Conservation (phyloP, 148 eudicot species). For the Pouteria glomerata region DNA sequence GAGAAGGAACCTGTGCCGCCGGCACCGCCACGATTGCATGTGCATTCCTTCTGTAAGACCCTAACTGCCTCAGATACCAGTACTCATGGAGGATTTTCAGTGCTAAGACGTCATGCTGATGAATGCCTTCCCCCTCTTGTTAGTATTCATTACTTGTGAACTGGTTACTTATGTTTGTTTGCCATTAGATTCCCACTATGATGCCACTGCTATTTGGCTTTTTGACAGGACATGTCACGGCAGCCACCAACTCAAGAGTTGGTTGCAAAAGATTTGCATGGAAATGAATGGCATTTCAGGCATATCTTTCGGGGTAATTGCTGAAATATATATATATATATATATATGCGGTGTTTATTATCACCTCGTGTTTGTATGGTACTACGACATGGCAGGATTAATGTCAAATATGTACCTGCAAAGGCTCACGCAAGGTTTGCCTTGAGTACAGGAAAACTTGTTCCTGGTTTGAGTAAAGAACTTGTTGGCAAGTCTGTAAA, state of each 20-base stretch:
- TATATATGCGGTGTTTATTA: background rate
- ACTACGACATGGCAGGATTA: background rate
- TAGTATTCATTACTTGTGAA: slow-evolving; percentile 17
- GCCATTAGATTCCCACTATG: background rate
- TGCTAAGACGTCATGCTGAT: slow-evolving; percentile 95
- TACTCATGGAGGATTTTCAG: slow-evolving; percentile 98
- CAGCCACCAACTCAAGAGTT: slow-evolving; percentile 87
- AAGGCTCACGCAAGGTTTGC: background rate
- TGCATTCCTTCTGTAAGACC: slow-evolving; percentile 92
- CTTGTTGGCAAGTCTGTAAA: background rate
- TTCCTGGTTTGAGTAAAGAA: background rate
- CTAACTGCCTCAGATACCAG: slow-evolving; percentile 95
- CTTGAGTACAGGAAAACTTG: background rate
- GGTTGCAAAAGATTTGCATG: slow-evolving; percentile 68
- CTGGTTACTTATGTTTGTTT: background rate
- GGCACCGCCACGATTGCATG: slow-evolving; percentile 53
- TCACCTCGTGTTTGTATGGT: background rate
- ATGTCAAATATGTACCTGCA: background rate
- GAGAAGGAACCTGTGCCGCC: slow-evolving; percentile 51
- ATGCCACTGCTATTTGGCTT: no score
- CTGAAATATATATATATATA: background rate
- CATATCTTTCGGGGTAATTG: slow-evolving; percentile 74
- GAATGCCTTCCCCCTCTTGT: slow-evolving; percentile 95
- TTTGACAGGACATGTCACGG: slow-evolving; percentile 72
- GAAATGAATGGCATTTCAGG: slow-evolving; percentile 74